Conservation (phyloP, 177 flowering plant genomes). For the Vitis hybrid region DNA sequence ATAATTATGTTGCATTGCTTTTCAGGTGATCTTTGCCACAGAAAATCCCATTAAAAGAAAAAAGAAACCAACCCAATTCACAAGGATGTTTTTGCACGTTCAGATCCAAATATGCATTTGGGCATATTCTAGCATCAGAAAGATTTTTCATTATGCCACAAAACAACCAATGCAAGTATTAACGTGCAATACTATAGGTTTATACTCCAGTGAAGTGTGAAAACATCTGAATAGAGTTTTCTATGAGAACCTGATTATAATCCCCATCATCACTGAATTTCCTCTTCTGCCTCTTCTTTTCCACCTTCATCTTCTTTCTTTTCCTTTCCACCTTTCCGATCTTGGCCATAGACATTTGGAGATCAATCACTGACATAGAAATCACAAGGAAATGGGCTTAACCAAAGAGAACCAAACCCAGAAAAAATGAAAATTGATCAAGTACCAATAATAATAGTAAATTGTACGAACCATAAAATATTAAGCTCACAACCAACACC, state of each 20-base stretch:
- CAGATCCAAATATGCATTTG: not conserved
- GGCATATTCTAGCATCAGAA: not conserved
- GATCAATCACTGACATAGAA: not conserved
- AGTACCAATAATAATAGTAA: not conserved
- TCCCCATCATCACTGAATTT: slow-evolving; percentile 49
- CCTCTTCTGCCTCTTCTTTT: slow-evolving; percentile 31
- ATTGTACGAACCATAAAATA: not conserved
- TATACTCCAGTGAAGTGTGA: not conserved
- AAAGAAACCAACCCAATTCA: too few species aligned
- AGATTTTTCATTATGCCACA: not conserved
- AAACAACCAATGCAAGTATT: not conserved
- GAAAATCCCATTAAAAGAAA: too few species aligned
- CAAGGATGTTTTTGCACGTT: not conserved
- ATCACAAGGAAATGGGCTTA: not conserved
- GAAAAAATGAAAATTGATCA: not conserved
- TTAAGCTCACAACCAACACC: not conserved
- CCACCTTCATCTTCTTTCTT: slow-evolving; percentile 36
- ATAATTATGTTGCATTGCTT: too few species aligned
- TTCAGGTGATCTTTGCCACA: too few species aligned
- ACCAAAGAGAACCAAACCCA: not conserved
- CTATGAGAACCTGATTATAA: slow-evolving; percentile 42
- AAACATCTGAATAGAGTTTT: not conserved
- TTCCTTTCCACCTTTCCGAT: slow-evolving; percentile 22
- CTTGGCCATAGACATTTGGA: slow-evolving; percentile 25
- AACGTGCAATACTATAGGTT: not conserved